These are phyloP conservation scores for Juglanconis sp. DNA, from an alignment of 2,329 filamentous ascomycete genomes.

Conservation along the genomic window DNA sequence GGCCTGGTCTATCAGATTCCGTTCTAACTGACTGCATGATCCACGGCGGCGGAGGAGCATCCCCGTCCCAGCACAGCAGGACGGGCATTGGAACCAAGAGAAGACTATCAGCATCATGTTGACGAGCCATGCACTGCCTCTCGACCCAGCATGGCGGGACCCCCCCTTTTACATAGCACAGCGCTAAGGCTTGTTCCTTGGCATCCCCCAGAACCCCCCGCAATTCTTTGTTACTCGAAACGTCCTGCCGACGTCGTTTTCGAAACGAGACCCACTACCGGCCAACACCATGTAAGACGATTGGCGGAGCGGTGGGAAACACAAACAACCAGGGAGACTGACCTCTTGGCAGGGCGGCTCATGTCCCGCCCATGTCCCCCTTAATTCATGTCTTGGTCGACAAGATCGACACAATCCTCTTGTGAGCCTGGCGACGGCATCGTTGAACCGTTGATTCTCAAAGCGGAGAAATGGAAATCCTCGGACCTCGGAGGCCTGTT, in stretches of 20 bases:
- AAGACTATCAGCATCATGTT: too few relatives aligned
- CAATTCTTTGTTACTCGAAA: slow-evolving; percentile 5
- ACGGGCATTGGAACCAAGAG: too few relatives aligned
- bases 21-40: too few relatives aligned
- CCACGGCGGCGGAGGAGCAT: too few relatives aligned
- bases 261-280: background rate
- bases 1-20: too few relatives aligned
- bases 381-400: background rate
- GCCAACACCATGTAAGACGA: slow-evolving; percentile 5
- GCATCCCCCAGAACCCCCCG: background rate
- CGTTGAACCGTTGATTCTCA: background rate
- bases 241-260: background rate
- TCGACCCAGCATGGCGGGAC: background rate
- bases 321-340: background rate
- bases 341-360: slow-evolving; percentile 12
- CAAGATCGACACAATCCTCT: background rate
- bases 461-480: background rate
- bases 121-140: background rate
- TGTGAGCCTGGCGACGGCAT: background rate
- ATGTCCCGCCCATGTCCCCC: background rate
- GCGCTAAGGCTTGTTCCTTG: background rate
- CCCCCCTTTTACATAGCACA: background rate
- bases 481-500: background rate
- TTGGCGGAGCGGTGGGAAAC: slow-evolving; percentile 1
- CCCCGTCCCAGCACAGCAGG: too few relatives aligned